Conservation (phyloP, 2,329 filamentous ascomycete species). For the Aspergillus sp. region DNA sequence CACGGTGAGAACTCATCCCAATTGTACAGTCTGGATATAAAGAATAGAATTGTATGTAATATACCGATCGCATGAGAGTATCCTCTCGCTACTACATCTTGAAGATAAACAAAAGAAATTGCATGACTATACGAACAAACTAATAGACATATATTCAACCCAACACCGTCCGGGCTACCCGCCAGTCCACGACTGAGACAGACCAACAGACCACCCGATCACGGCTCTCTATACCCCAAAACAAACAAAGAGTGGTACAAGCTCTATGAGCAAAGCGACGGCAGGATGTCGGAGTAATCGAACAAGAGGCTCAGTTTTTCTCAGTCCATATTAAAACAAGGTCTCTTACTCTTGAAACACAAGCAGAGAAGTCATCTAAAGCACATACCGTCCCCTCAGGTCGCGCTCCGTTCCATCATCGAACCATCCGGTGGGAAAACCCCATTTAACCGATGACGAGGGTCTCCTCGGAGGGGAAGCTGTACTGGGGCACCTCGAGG, state of each 20-base stretch:
- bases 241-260: constrained; percentile 16
- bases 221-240: constrained; percentile 23
- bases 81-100: background rate
- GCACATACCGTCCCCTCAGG: constrained; percentile 15
- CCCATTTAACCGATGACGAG: constrained; percentile 83
- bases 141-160: constrained; percentile 18
- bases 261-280: constrained; percentile 15
- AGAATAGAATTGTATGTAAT: constrained; percentile 1
- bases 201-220: constrained; percentile 4
- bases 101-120: constrained; percentile 25
- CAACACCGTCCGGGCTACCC: constrained; percentile 8
- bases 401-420: constrained; percentile 6
- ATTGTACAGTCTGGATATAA: background rate
- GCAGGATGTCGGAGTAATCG: constrained; percentile 12
- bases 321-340: constrained; percentile 40
- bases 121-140: constrained; percentile 30
- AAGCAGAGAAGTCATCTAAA: constrained; percentile 35
- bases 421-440: background rate
- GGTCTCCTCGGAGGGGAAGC: constrained; percentile 85
- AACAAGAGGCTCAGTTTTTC: constrained; percentile 30
- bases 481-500: constrained; percentile 90
- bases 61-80: background rate
- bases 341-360: constrained; percentile 38
- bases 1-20: constrained; percentile 39
- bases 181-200: constrained; percentile 8